These are phyloP conservation scores for Quercus lobata DNA, from an alignment of 331 rosid genomes.

Conservation along the genomic window DNA sequence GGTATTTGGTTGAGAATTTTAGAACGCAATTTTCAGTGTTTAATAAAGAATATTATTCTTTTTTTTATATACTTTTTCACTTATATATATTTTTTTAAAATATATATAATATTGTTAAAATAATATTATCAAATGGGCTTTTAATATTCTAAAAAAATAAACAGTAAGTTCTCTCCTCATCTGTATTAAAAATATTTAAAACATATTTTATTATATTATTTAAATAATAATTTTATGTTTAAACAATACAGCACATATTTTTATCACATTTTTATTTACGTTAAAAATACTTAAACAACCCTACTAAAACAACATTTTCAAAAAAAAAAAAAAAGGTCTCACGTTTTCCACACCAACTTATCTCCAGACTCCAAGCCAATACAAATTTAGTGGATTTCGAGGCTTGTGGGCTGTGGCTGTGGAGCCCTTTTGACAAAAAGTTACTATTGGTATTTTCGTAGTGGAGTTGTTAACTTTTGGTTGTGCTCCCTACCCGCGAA, in stretches of 20 bases:
- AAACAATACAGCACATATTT: rapidly evolving
- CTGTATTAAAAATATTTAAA: too few relatives aligned
- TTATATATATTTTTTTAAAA: too few relatives aligned
- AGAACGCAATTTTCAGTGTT: too few relatives aligned
- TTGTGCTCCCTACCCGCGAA: neutral
- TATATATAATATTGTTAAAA: too few relatives aligned
- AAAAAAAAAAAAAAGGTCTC: neutral
- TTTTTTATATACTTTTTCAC: too few relatives aligned
- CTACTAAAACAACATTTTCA: rapidly evolving
- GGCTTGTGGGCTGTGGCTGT: neutral
- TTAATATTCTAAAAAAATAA: too few relatives aligned
- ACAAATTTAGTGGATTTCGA: neutral
- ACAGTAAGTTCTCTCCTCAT: rapidly evolving
- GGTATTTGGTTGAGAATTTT: too few relatives aligned
- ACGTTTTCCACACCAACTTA: neutral
- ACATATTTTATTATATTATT: rapidly evolving
- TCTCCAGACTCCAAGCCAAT: neutral
- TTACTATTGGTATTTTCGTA: neutral
- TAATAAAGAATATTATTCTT: too few relatives aligned
- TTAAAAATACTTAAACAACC: too few relatives aligned
- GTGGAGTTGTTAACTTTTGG: neutral
- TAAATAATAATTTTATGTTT: too few relatives aligned
- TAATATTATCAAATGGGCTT: too few relatives aligned
- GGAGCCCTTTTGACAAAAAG: neutral
- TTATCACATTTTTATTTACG: rapidly evolving